Evolutionary conservation across 768 basidiomycete genomes (phyloP).

Genomic region (Trichaptum fuscoviolaceum): DNA sequence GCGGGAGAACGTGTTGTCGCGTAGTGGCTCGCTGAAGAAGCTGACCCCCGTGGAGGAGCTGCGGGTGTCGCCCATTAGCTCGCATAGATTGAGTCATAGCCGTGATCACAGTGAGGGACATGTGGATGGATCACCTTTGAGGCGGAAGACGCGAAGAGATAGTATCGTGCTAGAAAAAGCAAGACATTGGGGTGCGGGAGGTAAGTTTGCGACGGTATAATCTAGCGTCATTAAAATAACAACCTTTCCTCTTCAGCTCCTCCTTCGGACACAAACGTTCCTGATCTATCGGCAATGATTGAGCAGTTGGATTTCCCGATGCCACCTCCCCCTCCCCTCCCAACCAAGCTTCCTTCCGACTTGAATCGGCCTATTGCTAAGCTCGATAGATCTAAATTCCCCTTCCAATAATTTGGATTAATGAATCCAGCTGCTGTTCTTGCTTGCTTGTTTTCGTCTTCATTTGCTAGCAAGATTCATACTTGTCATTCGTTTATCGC

Average conservation of each 20-base stretch:
- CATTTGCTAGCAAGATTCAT: neutral
- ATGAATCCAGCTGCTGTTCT: neutral
- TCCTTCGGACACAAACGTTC: conserved; percentile 11
- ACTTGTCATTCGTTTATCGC: neutral
- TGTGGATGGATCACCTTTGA: neutral
- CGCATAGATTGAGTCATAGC: conserved; percentile 7
- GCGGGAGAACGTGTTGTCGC: neutral
- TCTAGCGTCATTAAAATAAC: conserved; percentile 32
- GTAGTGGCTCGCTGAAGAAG: neutral
- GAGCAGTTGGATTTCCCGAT: conserved; percentile 12
- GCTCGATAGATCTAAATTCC: conserved; percentile 26
- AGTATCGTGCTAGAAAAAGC: conserved; percentile 27
- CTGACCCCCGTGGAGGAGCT: neutral
- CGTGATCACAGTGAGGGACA: neutral
- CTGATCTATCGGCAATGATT: conserved; percentile 10
- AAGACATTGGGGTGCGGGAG: neutral
- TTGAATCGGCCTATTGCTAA: conserved; percentile 18
- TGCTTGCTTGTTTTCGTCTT: neutral
- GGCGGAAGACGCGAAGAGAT: conserved; percentile 11
- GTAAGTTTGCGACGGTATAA: conserved; percentile 3
- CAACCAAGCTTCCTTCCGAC: conserved; percentile 19
- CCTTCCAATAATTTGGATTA: conserved; percentile 17
- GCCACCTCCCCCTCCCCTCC: conserved; percentile 30
- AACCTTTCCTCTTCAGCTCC: conserved; percentile 16
- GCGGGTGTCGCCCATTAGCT: conserved; percentile 1